Conservation (phyloP, 495 filamentous ascomycete species). For the Apodospora peruviana region DNA sequence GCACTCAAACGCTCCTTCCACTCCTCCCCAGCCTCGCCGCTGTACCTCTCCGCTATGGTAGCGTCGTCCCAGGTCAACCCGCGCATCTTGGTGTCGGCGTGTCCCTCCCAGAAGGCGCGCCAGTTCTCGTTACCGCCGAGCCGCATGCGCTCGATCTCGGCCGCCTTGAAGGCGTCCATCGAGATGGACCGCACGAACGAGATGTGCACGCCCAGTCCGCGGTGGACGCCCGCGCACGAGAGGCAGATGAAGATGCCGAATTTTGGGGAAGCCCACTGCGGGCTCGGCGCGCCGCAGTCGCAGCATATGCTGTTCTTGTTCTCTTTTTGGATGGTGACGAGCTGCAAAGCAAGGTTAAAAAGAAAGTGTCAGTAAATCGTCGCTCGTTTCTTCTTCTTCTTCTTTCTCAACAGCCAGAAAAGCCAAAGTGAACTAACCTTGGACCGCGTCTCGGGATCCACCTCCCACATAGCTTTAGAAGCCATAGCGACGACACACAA, state of each 20-base stretch:
- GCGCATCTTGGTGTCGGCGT: slow-evolving; percentile 56
- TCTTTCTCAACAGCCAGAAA: too few relatives aligned
- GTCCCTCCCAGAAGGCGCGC: slow-evolving; percentile 73
- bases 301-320: slow-evolving; percentile 82
- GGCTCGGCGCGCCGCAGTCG: slow-evolving; percentile 89
- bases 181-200: slow-evolving; percentile 94
- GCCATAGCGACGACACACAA: slow-evolving; percentile 39
- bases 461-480: slow-evolving; percentile 80
- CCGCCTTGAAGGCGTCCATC: slow-evolving; percentile 94
- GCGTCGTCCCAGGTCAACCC: slow-evolving; percentile 67
- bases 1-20: slow-evolving; percentile 86
- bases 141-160: slow-evolving; percentile 82
- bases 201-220: slow-evolving; percentile 93
- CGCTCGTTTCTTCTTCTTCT: background rate
- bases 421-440: slow-evolving; percentile 73
- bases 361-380: background rate
- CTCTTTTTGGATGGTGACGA: slow-evolving; percentile 81
- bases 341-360: slow-evolving; percentile 39
- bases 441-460: slow-evolving; percentile 88
- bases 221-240: slow-evolving; percentile 89
- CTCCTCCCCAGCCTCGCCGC: slow-evolving; percentile 83
- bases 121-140: slow-evolving; percentile 81
- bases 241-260: slow-evolving; percentile 93
- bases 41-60: slow-evolving; percentile 78
- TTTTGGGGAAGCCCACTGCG: slow-evolving; percentile 82